These are phyloP conservation scores for Dothideomycetidae sp. DNA, from an alignment of 2,329 filamentous ascomycete genomes.

Conservation along the genomic window DNA sequence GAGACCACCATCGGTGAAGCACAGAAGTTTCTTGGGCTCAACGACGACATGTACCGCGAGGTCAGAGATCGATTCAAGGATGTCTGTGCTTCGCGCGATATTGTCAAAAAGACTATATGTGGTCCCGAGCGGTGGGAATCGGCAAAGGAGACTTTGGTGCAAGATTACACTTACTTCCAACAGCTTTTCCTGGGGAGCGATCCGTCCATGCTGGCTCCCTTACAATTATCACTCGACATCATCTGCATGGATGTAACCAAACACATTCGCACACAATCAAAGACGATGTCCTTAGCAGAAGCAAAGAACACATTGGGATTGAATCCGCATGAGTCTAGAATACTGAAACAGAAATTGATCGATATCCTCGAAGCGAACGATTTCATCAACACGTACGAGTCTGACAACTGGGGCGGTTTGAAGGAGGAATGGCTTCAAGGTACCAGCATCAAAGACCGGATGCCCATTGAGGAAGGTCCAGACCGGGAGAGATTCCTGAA, in stretches of 20 bases:
- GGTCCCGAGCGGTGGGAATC: conserved; percentile 61
- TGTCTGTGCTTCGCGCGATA: conserved; percentile 52
- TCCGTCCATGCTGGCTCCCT: conserved; percentile 44
- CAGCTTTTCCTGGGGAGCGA: conserved; percentile 43
- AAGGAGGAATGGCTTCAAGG: conserved; percentile 54
- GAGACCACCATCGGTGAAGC: conserved; percentile 72
- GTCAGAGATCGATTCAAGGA: conserved; percentile 52
- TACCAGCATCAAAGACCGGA: conserved; percentile 40
- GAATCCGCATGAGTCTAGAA: conserved; percentile 52
- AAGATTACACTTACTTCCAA: conserved; percentile 49
- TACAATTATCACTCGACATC: conserved; percentile 58
- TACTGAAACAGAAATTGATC: conserved; percentile 52
- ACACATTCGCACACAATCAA: conserved; percentile 51
- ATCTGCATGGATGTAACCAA: conserved; percentile 75
- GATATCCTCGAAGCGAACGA: conserved; percentile 49
- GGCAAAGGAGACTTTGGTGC: conserved; percentile 52
- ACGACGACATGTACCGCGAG: conserved; percentile 47
- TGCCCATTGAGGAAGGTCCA: conserved; percentile 40
- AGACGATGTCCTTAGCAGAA: conserved; percentile 56
- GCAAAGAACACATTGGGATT: conserved; percentile 59
- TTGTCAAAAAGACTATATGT: conserved; percentile 63
- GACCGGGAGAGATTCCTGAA: conserved; percentile 34
- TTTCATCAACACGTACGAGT: conserved; percentile 60
- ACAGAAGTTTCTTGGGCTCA: conserved; percentile 52
- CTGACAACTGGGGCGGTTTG: conserved; percentile 56